A percentile compares a stretch with the other conserved stretches of the same genome.
Evolutionary conservation across 306 rosid genomes (phyloP).

Genomic region (Pterocarpus santalinus): DNA sequence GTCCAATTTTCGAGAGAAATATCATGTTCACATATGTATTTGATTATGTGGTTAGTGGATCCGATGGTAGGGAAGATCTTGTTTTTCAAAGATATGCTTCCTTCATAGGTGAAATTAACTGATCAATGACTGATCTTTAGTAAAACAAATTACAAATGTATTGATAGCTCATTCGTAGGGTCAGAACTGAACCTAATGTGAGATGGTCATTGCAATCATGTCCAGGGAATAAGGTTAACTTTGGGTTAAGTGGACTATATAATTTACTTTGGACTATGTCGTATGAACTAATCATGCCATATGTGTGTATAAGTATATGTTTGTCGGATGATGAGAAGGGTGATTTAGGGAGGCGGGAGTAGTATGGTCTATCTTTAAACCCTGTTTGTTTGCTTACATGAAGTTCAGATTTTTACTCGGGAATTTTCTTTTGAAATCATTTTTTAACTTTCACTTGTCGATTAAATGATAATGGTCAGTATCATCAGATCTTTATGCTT

Average conservation of each 20-base stretch:
- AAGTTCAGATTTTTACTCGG: not conserved
- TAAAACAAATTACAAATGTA: not conserved
- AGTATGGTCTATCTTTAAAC: too few relatives aligned
- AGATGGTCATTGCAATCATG: not conserved
- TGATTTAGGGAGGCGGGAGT: too few relatives aligned
- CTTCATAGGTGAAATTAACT: conserved; percentile 32
- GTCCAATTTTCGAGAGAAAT: not conserved
- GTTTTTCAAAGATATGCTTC: conserved; percentile 42
- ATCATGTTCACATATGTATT: not conserved
- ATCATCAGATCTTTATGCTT: conserved; percentile 24
- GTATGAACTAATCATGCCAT: not conserved
- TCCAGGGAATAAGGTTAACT: conserved; percentile 25
- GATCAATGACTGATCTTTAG: conserved; percentile 6
- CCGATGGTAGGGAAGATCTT: conserved; percentile 17
- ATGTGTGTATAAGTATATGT: not conserved
- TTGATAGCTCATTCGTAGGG: not conserved
- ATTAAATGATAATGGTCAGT: not conserved
- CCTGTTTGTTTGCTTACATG: too few relatives aligned
- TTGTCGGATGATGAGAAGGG: too few relatives aligned
- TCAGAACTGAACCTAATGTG: not conserved
- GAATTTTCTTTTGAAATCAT: not conserved
- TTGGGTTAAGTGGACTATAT: too few relatives aligned
- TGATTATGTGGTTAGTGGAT: conserved; percentile 21
- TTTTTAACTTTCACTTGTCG: not conserved
- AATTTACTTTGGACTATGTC: not conserved